A percentile compares a stretch with the other conserved stretches of the same genome.
Conservation (phyloP, 495 filamentous ascomycete species). For the Aspergillus egyptiacus region DNA sequence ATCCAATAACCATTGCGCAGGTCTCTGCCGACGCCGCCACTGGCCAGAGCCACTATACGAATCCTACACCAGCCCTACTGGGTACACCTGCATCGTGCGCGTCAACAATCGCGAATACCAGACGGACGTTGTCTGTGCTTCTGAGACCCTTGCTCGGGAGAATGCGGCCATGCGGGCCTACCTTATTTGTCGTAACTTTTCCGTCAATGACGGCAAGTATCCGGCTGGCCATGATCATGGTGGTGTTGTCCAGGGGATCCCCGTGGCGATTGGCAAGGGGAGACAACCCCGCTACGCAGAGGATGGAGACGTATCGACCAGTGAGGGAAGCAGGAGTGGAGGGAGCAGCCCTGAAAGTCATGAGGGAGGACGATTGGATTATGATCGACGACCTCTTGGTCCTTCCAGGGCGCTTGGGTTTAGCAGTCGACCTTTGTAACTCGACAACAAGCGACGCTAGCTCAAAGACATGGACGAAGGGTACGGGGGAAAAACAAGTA, state of each 20-base stretch:
- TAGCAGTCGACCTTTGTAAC: conserved; percentile 8
- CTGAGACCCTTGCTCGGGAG: conserved; percentile 78
- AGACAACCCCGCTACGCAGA: conserved; percentile 38
- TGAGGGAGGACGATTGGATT: conserved; percentile 16
- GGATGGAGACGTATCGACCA: conserved; percentile 42
- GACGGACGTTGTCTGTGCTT: conserved; percentile 77
- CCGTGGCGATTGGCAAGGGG: conserved; percentile 64
- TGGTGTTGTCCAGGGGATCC: conserved; percentile 80
- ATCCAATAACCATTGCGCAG: conserved; percentile 44
- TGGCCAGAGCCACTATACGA: conserved; percentile 94
- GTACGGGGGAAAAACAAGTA: no score
- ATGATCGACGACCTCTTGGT: conserved; percentile 13
- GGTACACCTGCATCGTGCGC: conserved; percentile 84
- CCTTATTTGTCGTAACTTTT: conserved; percentile 97
- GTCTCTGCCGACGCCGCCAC: conserved; percentile 90
- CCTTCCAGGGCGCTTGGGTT: conserved; percentile 15
- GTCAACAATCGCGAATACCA: conserved; percentile 97
- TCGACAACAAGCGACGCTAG: no score
- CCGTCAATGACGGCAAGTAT: conserved; percentile 92
- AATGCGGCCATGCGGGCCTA: conserved; percentile 96
- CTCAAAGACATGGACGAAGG: no score
- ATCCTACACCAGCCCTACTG: conserved; percentile 56
- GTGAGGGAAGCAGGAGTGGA: conserved; percentile 47
- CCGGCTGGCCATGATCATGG: conserved; percentile 63
- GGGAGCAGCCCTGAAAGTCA: conserved; percentile 52